Evolutionary conservation across 1,284 basidiomycete genomes (phyloP).

Genomic region (Earliella scabrosa): DNA sequence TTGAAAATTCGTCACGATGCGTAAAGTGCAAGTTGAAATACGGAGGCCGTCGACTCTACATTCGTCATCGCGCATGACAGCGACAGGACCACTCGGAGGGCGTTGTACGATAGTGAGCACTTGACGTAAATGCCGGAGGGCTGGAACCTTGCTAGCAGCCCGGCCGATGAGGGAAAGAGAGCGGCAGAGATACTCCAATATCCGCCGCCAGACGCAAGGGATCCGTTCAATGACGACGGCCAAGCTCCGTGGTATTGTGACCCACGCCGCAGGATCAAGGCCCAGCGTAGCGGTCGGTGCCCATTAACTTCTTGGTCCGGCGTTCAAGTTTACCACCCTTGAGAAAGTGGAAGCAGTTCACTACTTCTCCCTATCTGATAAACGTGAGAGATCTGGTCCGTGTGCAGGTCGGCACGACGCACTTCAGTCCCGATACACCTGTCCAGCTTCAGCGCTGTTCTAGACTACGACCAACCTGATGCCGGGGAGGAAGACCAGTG

Average conservation of each 20-base stretch:
- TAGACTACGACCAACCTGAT: no score
- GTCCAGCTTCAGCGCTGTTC: background rate
- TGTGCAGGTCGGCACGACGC: background rate
- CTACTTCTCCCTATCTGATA: slow-evolving; percentile 5
- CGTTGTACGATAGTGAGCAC: background rate
- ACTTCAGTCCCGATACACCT: no score
- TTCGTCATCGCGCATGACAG: no score
- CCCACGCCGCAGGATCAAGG: slow-evolving; percentile 7
- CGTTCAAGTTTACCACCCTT: no score
- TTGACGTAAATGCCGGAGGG: background rate
- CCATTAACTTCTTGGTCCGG: background rate
- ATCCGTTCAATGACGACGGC: background rate
- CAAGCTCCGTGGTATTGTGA: background rate
- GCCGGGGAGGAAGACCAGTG: background rate
- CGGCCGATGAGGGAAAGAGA: background rate
- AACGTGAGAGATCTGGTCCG: background rate
- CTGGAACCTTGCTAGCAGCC: background rate
- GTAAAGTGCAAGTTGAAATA: background rate
- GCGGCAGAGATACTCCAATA: background rate
- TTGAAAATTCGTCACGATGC: background rate
- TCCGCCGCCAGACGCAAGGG: background rate
- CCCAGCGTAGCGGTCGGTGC: slow-evolving; percentile 3
- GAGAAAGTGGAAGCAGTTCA: background rate
- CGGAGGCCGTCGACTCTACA: background rate
- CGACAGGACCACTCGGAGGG: background rate